Base-by-base conservation (phyloP, 352 stramenopile genomes). In the Plasmopara halstedii region DNA sequence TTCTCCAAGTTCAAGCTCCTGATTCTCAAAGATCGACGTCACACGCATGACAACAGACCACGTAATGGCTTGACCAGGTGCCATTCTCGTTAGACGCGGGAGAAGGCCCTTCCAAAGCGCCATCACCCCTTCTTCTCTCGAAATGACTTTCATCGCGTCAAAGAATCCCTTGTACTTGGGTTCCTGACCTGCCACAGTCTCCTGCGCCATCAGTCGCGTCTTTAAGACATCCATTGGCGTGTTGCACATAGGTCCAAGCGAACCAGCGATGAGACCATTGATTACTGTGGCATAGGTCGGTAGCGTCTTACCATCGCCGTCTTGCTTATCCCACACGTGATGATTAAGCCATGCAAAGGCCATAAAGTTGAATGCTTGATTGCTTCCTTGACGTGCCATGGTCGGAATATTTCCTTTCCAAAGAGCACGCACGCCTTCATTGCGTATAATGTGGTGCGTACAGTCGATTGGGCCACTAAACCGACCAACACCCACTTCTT, bases 361-460 rank as follows among this genome's bases (percentile, higher is more conserved):
- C 53, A 96, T 98, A 62, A 99, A 99, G 74, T 98, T 98, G 50
- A 98, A 97, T 5, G 94, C 95, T 66, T 99, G 95, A 78, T 99
- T 99, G 60, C 83, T 97, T 23, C 95, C 95, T 69, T 99, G 95
- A 31, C 95, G 82, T 34, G 97, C 70, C 85, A 98, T 98, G 11
- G 95, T 99, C 13, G 96, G 95, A 14, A 98, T 62, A 50, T 95
- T 90, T 41, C 86, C 86, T 62, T 98, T 98, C 79, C 97, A 99
- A 35, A 99, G 70, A 42, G 94, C 94, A 26, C 78, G 72, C 31
- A 94, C 36, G 23, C 94, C 95, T 68, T 99, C 95, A 61, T 98
- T 95, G 35, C 66, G 64, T 3, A 96, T 71, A 43, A 99, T 83
- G 25, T 96, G 73, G 19, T 72, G 65, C 6, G 93, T 95, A 29